Percentiles rank a stretch among this genome's conserved stretches.
These are phyloP conservation scores for Raddia guianensis DNA, from an alignment of 176 grass and related monocot genomes.

Conservation along the genomic window DNA sequence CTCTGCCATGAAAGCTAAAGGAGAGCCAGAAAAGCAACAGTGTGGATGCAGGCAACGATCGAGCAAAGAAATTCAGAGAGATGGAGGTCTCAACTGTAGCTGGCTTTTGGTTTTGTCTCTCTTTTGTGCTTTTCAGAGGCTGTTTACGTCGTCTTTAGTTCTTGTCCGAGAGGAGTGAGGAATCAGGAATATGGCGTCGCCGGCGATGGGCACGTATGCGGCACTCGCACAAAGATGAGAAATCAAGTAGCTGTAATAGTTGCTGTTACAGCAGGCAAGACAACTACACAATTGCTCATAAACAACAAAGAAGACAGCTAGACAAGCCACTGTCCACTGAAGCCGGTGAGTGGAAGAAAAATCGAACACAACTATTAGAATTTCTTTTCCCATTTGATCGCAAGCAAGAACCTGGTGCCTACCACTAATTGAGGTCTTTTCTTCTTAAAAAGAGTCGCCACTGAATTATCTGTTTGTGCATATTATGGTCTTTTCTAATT, in stretches of 20 bases:
- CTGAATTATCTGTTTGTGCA: background rate
- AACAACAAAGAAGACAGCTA: background rate
- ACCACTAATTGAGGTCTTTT: background rate
- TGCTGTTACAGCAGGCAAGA: background rate
- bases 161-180: background rate
- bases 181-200: constrained; percentile 34
- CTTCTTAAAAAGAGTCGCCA: background rate
- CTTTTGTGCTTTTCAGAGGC: background rate
- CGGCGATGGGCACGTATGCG: constrained; percentile 36
- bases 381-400: background rate
- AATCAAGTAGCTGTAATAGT: background rate
- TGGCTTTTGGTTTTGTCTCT: background rate
- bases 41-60: background rate
- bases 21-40: background rate
- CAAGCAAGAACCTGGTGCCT: background rate
- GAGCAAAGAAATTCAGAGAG: background rate
- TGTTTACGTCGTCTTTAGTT: constrained; percentile 14
- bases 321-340: too few species aligned
- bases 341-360: background rate
- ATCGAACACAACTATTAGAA: background rate
- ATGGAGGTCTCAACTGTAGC: background rate
- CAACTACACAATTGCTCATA: background rate
- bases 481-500: background rate
- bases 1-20: constrained; percentile 34
- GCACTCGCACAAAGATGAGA: background rate